These are phyloP conservation scores for Alternaria ventricosa DNA, from an alignment of 2,329 filamentous ascomycete genomes.

Conservation along the genomic window DNA sequence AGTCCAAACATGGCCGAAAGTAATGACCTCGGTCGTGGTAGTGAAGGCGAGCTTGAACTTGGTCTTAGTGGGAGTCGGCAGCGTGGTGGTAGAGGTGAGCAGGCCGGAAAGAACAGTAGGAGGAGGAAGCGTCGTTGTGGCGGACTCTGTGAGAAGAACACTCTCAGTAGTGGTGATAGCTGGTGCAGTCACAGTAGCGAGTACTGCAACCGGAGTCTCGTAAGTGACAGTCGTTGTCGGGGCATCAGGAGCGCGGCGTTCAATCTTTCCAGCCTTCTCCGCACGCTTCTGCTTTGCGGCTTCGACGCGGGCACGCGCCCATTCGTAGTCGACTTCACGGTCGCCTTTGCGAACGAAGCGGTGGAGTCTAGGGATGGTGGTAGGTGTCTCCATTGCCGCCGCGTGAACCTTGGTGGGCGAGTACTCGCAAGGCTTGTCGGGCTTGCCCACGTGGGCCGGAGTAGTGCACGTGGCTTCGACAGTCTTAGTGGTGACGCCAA, in stretches of 20 bases:
- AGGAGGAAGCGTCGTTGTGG: constrained; percentile 42
- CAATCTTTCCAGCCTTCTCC: constrained; percentile 22
- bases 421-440: constrained; percentile 46
- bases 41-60: constrained; percentile 33
- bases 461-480: constrained; percentile 48
- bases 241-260: constrained; percentile 47
- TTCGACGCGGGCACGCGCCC: constrained; percentile 43
- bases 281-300: constrained; percentile 43
- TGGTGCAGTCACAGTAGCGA: constrained; percentile 37
- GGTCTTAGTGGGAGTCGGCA: constrained; percentile 47
- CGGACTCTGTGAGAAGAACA: constrained; percentile 29
- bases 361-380: constrained; percentile 25
- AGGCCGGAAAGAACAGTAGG: constrained; percentile 46
- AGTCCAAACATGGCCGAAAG: constrained; percentile 44
- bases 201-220: constrained; percentile 36
- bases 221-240: constrained; percentile 45
- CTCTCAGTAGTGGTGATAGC: constrained; percentile 40
- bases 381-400: constrained; percentile 38
- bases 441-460: constrained; percentile 31
- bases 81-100: constrained; percentile 42
- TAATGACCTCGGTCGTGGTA: constrained; percentile 43
- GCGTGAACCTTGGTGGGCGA: constrained; percentile 45
- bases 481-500: constrained; percentile 44
- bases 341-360: constrained; percentile 35
- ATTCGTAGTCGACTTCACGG: constrained; percentile 41